A percentile compares a stretch with the other conserved stretches of the same genome.
These are phyloP conservation scores for Umbelopsis sp. DNA, from an alignment of 192 early-diverging fungal species.

Conservation along the genomic window DNA sequence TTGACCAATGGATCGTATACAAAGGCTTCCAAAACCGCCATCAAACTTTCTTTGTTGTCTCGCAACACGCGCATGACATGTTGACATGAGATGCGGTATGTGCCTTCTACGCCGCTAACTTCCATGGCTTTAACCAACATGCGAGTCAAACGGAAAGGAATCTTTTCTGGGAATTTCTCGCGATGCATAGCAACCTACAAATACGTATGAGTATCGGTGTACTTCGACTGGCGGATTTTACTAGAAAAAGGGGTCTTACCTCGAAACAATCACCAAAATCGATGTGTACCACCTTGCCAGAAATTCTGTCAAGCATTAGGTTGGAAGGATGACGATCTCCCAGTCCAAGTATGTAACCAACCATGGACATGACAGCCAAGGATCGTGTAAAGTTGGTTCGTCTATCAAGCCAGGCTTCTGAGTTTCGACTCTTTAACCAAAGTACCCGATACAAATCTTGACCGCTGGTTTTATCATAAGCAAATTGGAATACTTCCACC, in stretches of 20 bases:
- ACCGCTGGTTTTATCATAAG: slow-evolving; percentile 84
- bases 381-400: slow-evolving; percentile 95
- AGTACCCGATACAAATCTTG: slow-evolving; percentile 91
- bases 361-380: slow-evolving; percentile 97
- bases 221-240: no score
- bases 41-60: slow-evolving; percentile 93
- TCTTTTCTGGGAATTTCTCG: slow-evolving; percentile 95
- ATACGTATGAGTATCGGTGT: background rate
- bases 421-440: slow-evolving; percentile 95
- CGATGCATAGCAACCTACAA: slow-evolving; percentile 90
- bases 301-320: slow-evolving; percentile 85
- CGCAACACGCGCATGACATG: slow-evolving; percentile 95
- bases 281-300: slow-evolving; percentile 95
- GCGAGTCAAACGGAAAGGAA: slow-evolving; percentile 98
- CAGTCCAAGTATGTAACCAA: slow-evolving; percentile 96
- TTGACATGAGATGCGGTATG: slow-evolving; percentile 93
- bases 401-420: slow-evolving; percentile 94
- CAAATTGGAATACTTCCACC: slow-evolving; percentile 95
- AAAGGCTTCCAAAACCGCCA: slow-evolving; percentile 98
- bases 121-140: slow-evolving; percentile 99
- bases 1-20: slow-evolving; percentile 96
- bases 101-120: slow-evolving; percentile 94
- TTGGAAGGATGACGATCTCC: slow-evolving; percentile 98
- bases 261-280: slow-evolving; percentile 99
- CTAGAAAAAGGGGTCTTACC: slow-evolving; percentile 39